Evolutionary conservation across 805 yeast species (phyloP).

Genomic region (Kuraishia hungarica): DNA sequence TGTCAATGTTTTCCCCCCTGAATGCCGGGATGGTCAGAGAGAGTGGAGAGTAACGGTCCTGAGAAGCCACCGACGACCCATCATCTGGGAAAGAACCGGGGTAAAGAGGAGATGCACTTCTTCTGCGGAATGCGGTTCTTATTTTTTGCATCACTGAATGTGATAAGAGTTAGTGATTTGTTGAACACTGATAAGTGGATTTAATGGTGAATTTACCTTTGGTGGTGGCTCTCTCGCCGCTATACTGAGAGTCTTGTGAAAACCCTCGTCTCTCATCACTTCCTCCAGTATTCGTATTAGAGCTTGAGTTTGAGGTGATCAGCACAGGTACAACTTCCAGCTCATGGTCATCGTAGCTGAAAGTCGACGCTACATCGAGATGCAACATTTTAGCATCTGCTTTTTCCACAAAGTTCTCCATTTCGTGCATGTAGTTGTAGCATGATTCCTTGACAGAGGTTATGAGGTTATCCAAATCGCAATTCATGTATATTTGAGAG

Average conservation of each 20-base stretch:
- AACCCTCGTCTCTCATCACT: background rate
- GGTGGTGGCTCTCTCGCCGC: background rate
- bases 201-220: background rate
- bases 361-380: background rate
- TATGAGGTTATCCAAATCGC: background rate
- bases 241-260: background rate
- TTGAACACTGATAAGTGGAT: no score
- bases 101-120: background rate
- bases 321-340: background rate
- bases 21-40: background rate
- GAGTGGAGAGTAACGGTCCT: background rate
- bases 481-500: background rate
- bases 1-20: background rate
- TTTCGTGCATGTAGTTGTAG: background rate
- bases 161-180: background rate
- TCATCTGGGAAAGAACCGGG: background rate
- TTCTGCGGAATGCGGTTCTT: background rate
- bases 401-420: background rate
- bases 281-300: background rate
- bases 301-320: background rate
- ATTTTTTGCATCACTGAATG: background rate
- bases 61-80: background rate
- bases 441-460: background rate
- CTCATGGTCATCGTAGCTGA: background rate
- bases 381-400: background rate